A percentile compares a stretch with the other conserved stretches of the same genome.
These are phyloP conservation scores for Hanseniaspora hatyaiensis DNA, from an alignment of 805 yeast genomes.

Conservation along the genomic window DNA sequence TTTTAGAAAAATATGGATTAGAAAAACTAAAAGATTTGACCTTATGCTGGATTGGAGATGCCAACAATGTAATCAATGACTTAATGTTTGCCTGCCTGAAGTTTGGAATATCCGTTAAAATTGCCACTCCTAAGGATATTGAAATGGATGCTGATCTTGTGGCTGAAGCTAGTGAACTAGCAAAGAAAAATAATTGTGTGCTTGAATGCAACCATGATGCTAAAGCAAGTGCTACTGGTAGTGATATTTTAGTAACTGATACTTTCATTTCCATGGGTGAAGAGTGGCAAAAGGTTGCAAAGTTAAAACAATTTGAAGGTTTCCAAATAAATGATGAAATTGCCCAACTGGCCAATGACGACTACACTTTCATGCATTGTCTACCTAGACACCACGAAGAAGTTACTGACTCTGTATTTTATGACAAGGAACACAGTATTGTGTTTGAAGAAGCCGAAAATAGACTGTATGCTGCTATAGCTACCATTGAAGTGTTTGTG, in stretches of 20 bases:
- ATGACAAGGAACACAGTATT: slow-evolving; percentile 56
- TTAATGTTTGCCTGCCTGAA: slow-evolving; percentile 77
- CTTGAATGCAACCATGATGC: slow-evolving; percentile 64
- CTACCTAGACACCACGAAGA: slow-evolving; percentile 92
- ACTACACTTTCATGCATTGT: slow-evolving; percentile 95
- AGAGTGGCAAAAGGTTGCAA: slow-evolving; percentile 61
- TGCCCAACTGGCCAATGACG: slow-evolving; percentile 47
- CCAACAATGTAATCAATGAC: slow-evolving; percentile 92
- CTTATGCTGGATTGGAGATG: slow-evolving; percentile 92
- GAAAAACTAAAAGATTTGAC: slow-evolving; percentile 44
- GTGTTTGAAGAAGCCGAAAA: slow-evolving; percentile 96
- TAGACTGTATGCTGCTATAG: slow-evolving; percentile 89
- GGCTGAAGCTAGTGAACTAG: slow-evolving; percentile 42
- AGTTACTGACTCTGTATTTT: slow-evolving; percentile 86
- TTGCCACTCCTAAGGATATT: slow-evolving; percentile 74
- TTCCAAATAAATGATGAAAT: slow-evolving; percentile 70
- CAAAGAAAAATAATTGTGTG: slow-evolving; percentile 39
- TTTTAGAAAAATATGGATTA: slow-evolving; percentile 60
- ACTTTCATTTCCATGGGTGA: slow-evolving; percentile 98
- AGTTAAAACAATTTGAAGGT: slow-evolving; percentile 71
- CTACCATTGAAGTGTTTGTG: slow-evolving; percentile 82
- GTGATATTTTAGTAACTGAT: slow-evolving; percentile 84
- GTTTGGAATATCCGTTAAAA: slow-evolving; percentile 67
- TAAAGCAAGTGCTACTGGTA: slow-evolving; percentile 52
- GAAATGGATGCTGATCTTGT: slow-evolving; percentile 48